phyloP scores from a whole-genome alignment of 73 alveolate species.

The Loxodes magnus region DNA sequence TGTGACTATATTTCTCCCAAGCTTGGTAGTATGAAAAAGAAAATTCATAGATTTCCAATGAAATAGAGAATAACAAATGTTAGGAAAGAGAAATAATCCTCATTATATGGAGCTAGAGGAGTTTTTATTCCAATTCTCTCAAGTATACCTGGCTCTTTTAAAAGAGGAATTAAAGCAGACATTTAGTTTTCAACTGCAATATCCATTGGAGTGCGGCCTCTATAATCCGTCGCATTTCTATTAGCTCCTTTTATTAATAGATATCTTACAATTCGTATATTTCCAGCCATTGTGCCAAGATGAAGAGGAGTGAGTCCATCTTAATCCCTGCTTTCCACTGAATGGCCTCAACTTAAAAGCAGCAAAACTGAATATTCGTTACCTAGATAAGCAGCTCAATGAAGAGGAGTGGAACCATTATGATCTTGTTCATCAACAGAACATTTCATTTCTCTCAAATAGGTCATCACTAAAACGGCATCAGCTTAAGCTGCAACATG shows the following conservation, averaged over 20 bases:
- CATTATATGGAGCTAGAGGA: neutral
- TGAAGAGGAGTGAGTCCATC: slow-evolving; percentile 79
- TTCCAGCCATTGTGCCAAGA: slow-evolving; percentile 47
- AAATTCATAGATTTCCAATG: neutral
- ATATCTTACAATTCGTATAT: slow-evolving; percentile 48
- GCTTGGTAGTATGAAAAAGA: neutral
- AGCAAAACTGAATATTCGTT: slow-evolving; percentile 43
- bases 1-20: no score
- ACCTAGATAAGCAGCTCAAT: slow-evolving; percentile 84
- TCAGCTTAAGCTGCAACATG: slow-evolving; percentile 30
- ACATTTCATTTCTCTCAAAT: slow-evolving; percentile 27
- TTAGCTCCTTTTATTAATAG: slow-evolving; percentile 71
- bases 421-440: slow-evolving; percentile 47
- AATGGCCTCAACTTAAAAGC: slow-evolving; percentile 51
- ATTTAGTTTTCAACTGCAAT: slow-evolving; percentile 24
- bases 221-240: slow-evolving; percentile 36
- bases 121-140: slow-evolving; percentile 1
- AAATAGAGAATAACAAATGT: neutral
- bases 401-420: slow-evolving; percentile 62
- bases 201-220: slow-evolving; percentile 47
- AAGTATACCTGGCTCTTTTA: slow-evolving; percentile 2
- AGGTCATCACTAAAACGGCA: neutral
- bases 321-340: slow-evolving; percentile 40
- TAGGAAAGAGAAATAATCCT: neutral
- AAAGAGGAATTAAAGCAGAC: neutral